phyloP scores from a whole-genome alignment of 1,284 basidiomycete species.

The Leccinum insolens region DNA sequence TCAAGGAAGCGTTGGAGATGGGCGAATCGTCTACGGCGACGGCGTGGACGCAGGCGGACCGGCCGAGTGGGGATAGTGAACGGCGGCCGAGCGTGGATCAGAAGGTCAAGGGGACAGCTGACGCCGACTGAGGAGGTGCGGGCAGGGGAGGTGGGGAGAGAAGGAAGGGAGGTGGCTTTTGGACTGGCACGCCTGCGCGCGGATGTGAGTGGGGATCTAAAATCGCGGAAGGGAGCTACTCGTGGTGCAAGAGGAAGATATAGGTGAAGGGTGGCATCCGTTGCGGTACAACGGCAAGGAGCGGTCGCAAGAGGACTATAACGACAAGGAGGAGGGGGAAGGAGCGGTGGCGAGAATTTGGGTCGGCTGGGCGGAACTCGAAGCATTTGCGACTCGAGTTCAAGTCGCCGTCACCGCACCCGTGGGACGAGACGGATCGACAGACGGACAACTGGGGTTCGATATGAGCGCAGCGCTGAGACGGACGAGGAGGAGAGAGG shows the following conservation, averaged over 20 bases:
- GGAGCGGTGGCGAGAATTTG: constrained; percentile 16
- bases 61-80: constrained; percentile 16
- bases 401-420: constrained; percentile 52
- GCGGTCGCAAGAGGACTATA: constrained; percentile 9
- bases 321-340: constrained; percentile 12
- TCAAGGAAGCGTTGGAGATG: constrained; percentile 14
- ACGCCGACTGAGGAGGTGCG: constrained; percentile 1
- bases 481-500: constrained; percentile 67
- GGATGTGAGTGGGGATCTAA: neutral
- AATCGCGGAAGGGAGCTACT: constrained; percentile 18
- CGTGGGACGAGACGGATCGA: constrained; percentile 62
- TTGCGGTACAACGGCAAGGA: constrained; percentile 16
- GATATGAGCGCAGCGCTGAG: constrained; percentile 71
- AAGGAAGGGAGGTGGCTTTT: neutral
- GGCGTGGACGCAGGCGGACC: constrained; percentile 27
- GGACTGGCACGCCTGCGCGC: neutral
- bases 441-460: constrained; percentile 50
- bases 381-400: constrained; percentile 36
- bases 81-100: constrained; percentile 3
- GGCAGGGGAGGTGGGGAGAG: neutral
- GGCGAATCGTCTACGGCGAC: constrained; percentile 30
- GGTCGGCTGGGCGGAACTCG: constrained; percentile 19
- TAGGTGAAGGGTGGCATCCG: constrained; percentile 33
- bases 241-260: constrained; percentile 32
- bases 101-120: constrained; percentile 12